Conservation (phyloP, 75 land plant species). For the Sequoia sempervirens region DNA sequence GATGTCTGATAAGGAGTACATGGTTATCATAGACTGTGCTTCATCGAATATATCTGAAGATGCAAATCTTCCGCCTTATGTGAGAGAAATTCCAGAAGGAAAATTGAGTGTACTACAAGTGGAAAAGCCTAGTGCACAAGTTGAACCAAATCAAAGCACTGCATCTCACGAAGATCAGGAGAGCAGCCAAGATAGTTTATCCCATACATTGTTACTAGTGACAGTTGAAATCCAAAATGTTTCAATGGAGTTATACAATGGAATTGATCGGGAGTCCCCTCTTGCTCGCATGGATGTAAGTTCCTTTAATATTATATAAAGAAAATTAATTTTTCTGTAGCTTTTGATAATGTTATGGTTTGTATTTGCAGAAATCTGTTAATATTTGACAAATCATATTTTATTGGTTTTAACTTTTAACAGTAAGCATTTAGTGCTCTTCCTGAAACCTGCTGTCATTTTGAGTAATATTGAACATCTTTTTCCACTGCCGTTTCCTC, state of each 20-base stretch:
- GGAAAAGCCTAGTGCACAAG: background rate
- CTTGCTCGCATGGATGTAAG: conserved; percentile 86
- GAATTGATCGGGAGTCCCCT: conserved; percentile 62
- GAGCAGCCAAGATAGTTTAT: conserved; percentile 38
- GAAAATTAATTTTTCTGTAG: background rate
- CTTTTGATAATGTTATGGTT: background rate
- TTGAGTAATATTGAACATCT: background rate
- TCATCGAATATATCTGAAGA: too few species aligned
- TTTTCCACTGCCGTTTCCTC: background rate
- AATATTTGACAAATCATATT: background rate
- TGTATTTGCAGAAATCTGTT: background rate
- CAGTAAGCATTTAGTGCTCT: background rate
- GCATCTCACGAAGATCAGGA: conserved; percentile 46
- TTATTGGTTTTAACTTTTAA: conserved; percentile 3
- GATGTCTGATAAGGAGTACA: background rate
- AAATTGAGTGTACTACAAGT: background rate
- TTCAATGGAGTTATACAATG: conserved; percentile 72
- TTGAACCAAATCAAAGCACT: conserved; percentile 8
- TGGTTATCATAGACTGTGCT: too few species aligned
- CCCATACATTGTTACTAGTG: conserved; percentile 56
- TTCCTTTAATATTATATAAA: background rate
- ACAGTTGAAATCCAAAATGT: conserved; percentile 72
- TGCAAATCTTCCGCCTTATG: too few species aligned
- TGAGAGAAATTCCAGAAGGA: background rate
- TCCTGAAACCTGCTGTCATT: background rate